Evolutionary conservation across 768 basidiomycete genomes (phyloP), one percentile per base, ranked within the genome.

Genomic region (Lentinus brumalis): DNA sequence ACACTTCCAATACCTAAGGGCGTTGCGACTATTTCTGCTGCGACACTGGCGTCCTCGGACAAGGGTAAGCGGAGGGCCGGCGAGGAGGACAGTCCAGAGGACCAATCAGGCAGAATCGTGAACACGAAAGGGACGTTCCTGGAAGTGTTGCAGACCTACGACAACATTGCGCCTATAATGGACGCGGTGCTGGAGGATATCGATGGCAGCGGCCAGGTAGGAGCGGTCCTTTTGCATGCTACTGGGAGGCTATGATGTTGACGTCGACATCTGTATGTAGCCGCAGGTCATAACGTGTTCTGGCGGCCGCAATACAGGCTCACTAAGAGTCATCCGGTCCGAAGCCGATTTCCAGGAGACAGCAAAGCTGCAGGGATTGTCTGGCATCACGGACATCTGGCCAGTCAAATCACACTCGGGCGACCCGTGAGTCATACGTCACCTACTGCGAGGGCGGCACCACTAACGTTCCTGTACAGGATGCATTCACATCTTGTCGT

Each of bases 251-350:
- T 50, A 31, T 21, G 14, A 26, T 35, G 18, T 11, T 58, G 42
- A 53, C 46, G 2, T 50, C 18, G 7, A 9, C 31, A 15, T 49
- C 16, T 39, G 3, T 26, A 16, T 39, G 39, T 44, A 94, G 90
- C 79, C 78, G n/a, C 87, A 91, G 71, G 83, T 96, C 44, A 85
- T 96, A 4, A 92, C 93, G 1, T 92, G 91, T 67, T 95, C 92
- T 4, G 95, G 95, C 5, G 89, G 85, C 2, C 81, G 80, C 51
- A 92, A 85, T 62, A 83, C 86, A 2, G 94, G 95, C 2, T 86
- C 88, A 10, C 67, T 97, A 15, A 87, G 89, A 50, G 74, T 94
- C 32, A 81, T 97, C 18, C 80, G 91, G 61, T 91, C 86, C 57
- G 94, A 94, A 2, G 91, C 92, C 6, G 89, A 92, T 65, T 88